Evolutionary conservation across 495 filamentous ascomycete genomes (phyloP), one percentile per base, ranked within the genome.

Genomic region (Trichodelitschia bisporula): DNA sequence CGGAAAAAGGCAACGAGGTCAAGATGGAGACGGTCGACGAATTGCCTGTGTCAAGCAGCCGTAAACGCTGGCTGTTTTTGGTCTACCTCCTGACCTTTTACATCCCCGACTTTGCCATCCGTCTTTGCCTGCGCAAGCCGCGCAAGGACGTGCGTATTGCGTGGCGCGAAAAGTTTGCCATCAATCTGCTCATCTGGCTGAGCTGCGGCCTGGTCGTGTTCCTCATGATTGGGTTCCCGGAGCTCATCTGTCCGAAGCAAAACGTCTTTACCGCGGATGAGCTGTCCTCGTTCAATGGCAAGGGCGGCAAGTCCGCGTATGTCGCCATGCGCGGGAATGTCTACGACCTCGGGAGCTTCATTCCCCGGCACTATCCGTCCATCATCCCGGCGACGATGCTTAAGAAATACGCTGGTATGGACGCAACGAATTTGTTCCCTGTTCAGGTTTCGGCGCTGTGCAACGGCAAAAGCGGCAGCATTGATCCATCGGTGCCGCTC

Each of bases 161-260:
- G 2, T 97, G 86, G 86, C 65, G 86, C 36, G 86, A 97, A 47
- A 97, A 97, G 59, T 51, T 95, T 33, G 86, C 86, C 19, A 99
- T 99, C 62, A 99, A 99, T 57, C 51, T 95, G 39, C 64, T 95
- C 50, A 99, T 99, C 45, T 99, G 86, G 86, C 62, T 84, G 36
- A 61, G 59, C 42, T 95, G 86, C 51, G 55, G 54, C 28, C 55
- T 76, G 39, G 66, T 77, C 2, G 60, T 74, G 27, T 99, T 95
- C 61, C 77, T 99, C 60, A 54, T 54, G 45, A 36, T 34, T 45
- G 34, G 40, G 34, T 40, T 35, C 16, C 86, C 86, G 12, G 53
- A 59, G 38, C 55, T 95, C 33, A 73, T 99, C 43, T 99, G 86
- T 54, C 86, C 86, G 0, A 83, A 56, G 18, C 89, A 95, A 45